A percentile compares a stretch with the other conserved stretches of the same genome.
These are phyloP conservation scores for Dactylellina cionopaga DNA, from an alignment of 2,329 filamentous ascomycete genomes.

Conservation along the genomic window DNA sequence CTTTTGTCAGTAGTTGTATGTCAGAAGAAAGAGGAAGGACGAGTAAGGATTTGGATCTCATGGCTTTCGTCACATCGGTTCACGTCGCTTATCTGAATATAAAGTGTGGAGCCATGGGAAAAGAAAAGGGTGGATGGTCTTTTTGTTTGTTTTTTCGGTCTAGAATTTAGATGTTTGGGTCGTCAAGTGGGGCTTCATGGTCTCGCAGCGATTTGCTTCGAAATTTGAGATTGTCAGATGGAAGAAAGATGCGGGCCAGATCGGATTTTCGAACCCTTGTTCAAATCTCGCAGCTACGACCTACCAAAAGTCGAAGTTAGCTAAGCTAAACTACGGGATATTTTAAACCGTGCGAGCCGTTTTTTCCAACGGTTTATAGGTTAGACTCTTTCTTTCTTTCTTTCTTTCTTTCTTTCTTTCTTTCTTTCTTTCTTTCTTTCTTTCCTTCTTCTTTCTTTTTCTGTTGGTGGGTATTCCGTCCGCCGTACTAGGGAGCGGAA, in stretches of 20 bases:
- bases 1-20: no score
- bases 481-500: no score
- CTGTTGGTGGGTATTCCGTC: slow-evolving; percentile 43
- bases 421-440: slow-evolving; percentile 1
- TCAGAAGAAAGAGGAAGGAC: no score
- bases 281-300: no score
- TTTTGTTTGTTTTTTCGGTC: slow-evolving; percentile 9
- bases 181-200: background rate
- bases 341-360: background rate
- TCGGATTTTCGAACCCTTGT: no score
- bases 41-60: no score
- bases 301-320: no score
- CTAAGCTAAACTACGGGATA: no score
- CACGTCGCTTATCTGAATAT: slow-evolving; percentile 33
- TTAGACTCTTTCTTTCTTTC: background rate
- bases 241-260: no score
- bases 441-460: slow-evolving; percentile 19
- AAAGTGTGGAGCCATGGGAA: slow-evolving; percentile 1
- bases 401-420: background rate
- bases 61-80: no score
- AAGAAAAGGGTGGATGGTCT: background rate
- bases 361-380: background rate
- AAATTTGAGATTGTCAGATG: no score
- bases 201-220: no score
- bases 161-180: slow-evolving; percentile 3